Base-by-base conservation (phyloP, 2,329 filamentous ascomycete genomes). In the Diplodia seriata region DNA sequence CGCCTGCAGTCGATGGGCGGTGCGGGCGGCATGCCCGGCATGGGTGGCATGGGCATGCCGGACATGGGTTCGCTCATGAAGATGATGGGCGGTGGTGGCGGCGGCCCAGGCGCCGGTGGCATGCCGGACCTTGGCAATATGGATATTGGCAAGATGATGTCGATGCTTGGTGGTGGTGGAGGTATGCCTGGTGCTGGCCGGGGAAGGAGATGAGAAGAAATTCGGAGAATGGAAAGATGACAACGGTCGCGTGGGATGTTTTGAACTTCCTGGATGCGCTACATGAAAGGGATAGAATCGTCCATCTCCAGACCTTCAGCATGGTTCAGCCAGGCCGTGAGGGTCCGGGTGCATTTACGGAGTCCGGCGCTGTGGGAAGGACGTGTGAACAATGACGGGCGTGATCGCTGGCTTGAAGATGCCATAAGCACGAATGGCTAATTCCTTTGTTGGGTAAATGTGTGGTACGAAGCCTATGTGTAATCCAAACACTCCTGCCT, bases 1-100 rank as follows among this genome's bases (percentile, higher is more conserved):
- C 86, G 94, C 14, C 84, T 99, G 81, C 91, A 94, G 77, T 92
- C 91, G 73, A 97, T 98, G 92, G 95, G 94, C 40, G 92, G 91
- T 40, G 89, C 82, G 1, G 86, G 83, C 1, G 86, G 85, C 47
- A 83, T 82, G 29, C 82, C 81, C 15, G 85, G 85, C 72, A 76
- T 78, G 66, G 78, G 83, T 50, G 85, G 86, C 6, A 93, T 93
- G 20, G 75, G 75, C 11, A 93, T 93, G 90, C 90, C 90, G 0
- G 93, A 96, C 74, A 91, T 97, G 86, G 88, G 88, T 38, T 89
- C 89, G 68, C 86, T 98, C 81, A 94, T 96, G 87, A 94, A 95
- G 85, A 96, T 97, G 91, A 86, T 97, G 72, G 91, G 89, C 1
- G 43, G 43, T 11, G 89, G 88, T 5, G 90, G 88, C 29, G 87